Evolutionary conservation across 1,284 basidiomycete genomes (phyloP), one percentile per base, ranked within the genome.

Genomic region (Uromyces viciae-fabae): DNA sequence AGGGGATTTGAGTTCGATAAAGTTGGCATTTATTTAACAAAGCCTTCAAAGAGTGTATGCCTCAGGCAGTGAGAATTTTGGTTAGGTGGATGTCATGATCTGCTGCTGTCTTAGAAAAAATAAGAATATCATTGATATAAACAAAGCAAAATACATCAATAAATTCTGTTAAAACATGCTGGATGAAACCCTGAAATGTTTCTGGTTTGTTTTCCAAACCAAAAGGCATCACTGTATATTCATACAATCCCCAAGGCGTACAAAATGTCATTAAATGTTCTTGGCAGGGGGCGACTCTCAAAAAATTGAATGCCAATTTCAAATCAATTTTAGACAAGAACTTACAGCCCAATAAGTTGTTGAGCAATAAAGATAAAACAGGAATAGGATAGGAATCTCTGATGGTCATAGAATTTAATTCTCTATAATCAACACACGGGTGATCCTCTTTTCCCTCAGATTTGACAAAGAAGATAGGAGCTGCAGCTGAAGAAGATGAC

Each of bases 211-310:
- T 88, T 58, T 85, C 86, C 4, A 88, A 83, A 0, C 88, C 86
- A 72, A 88, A 88, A 0, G 86, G 87, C 86, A 88, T 86, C 19
- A 88, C 86, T 1, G 83, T 75, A 78, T 82, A 87, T 82, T 88
- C 85, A 81, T 85, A 88, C 8, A 84, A 83, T 0, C 88, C 87
- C n/a, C n/a, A n/a, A n/a, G n/a, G n/a, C n/a, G n/a, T n/a, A n/a
- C n/a, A n/a, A n/a, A n/a, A n/a, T n/a, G n/a, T n/a, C n/a, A n/a
- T n/a, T n/a, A n/a, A n/a, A n/a, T n/a, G n/a, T n/a, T n/a, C n/a
- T n/a, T n/a, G n/a, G n/a, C n/a, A n/a, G n/a, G n/a, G n/a, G n/a
- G n/a, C n/a, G n/a, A n/a, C n/a, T n/a, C n/a, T n/a, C n/a, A n/a
- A n/a, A n/a, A n/a, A n/a, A n/a, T n/a, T n/a, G 31, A 60, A 60